Percentiles rank a stretch among this genome's conserved stretches.
Conservation (phyloP, 306 rosid species). For the Medicago arabica region DNA sequence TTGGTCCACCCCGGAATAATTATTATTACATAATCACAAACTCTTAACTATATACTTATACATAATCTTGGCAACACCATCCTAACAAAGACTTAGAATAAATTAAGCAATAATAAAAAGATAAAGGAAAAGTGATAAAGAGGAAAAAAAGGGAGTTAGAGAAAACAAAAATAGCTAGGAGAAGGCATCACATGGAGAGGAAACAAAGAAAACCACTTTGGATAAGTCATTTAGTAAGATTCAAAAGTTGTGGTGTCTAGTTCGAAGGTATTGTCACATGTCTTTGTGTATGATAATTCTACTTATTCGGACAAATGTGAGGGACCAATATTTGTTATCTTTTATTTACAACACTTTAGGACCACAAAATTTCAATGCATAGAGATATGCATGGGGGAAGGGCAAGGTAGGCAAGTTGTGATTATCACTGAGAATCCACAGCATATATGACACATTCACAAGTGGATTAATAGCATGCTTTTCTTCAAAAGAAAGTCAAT, state of each 20-base stretch:
- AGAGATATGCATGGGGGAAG: slow-evolving; percentile 57
- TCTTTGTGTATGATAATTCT: slow-evolving; percentile 57
- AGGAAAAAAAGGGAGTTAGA: neutral
- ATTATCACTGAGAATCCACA: slow-evolving; percentile 18
- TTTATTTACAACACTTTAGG: slow-evolving; percentile 49
- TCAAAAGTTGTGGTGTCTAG: slow-evolving; percentile 68
- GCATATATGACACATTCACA: slow-evolving; percentile 36
- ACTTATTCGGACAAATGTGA: slow-evolving; percentile 56
- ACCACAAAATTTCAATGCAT: slow-evolving; percentile 70
- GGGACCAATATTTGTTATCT: slow-evolving; percentile 56
- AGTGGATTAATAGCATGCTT: slow-evolving; percentile 49
- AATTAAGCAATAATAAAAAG: slow-evolving; percentile 2
- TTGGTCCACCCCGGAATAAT: no score
- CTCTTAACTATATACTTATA: neutral
- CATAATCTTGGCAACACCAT: no score
- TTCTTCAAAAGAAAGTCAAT: slow-evolving; percentile 42
- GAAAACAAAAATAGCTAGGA: slow-evolving; percentile 15
- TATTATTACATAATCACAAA: neutral
- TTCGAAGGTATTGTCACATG: slow-evolving; percentile 46
- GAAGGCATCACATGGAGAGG: slow-evolving; percentile 46
- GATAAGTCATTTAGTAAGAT: slow-evolving; percentile 50
- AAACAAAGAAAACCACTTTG: slow-evolving; percentile 39
- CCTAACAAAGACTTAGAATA: neutral
- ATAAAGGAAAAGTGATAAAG: neutral
- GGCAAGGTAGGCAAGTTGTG: slow-evolving; percentile 19